Evolutionary conservation across 2,329 filamentous ascomycete species (phyloP).

Genomic region (Ustulina deusta): DNA sequence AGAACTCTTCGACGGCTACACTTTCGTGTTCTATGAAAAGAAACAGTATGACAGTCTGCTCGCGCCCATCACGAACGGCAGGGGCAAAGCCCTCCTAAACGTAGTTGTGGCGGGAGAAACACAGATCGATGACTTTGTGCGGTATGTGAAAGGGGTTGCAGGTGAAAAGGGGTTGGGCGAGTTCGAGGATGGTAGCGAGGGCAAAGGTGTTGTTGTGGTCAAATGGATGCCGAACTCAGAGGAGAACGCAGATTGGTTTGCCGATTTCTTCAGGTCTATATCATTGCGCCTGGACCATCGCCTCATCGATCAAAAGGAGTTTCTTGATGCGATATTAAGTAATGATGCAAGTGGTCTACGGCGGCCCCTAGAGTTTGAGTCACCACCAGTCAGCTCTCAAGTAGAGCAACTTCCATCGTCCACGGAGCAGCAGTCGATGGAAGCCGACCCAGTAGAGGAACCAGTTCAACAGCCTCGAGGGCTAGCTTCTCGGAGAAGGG

Average conservation of each 20-base stretch:
- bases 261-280: slow-evolving; percentile 74
- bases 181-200: slow-evolving; percentile 72
- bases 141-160: slow-evolving; percentile 79
- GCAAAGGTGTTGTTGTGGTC: slow-evolving; percentile 82
- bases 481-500: slow-evolving; percentile 48
- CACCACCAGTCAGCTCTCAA: slow-evolving; percentile 48
- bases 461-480: slow-evolving; percentile 20
- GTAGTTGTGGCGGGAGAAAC: slow-evolving; percentile 73
- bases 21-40: slow-evolving; percentile 85
- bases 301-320: slow-evolving; percentile 89
- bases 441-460: slow-evolving; percentile 44
- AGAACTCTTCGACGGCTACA: slow-evolving; percentile 86
- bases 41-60: slow-evolving; percentile 81
- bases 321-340: slow-evolving; percentile 88
- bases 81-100: slow-evolving; percentile 82
- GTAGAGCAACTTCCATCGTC: slow-evolving; percentile 33
- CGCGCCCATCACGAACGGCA: slow-evolving; percentile 79
- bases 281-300: slow-evolving; percentile 81
- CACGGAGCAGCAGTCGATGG: slow-evolving; percentile 42
- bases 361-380: slow-evolving; percentile 70
- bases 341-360: slow-evolving; percentile 80
- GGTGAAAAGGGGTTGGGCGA: slow-evolving; percentile 78
- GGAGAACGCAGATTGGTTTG: slow-evolving; percentile 72
- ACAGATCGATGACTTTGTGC: slow-evolving; percentile 78
- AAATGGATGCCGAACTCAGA: slow-evolving; percentile 73